Conservation (phyloP, 805 yeast species). For the Nakazawaea populi region DNA sequence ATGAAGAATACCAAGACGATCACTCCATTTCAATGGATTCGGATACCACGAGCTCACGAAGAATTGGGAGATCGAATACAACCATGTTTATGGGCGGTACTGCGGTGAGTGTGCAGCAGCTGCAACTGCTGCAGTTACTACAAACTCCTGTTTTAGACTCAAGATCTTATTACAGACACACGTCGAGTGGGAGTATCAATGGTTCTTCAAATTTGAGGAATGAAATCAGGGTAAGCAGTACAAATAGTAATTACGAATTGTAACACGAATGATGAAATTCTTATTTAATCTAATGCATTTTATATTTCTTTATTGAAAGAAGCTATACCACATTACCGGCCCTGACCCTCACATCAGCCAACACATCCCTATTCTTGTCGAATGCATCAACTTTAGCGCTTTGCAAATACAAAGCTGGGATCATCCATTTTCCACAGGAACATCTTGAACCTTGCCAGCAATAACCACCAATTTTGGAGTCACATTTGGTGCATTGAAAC, state of each 20-base stretch:
- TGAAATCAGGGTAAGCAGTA: constrained; percentile 8
- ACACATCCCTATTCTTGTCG: constrained; percentile 13
- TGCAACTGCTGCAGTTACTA: background rate
- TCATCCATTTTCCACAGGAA: constrained; percentile 93
- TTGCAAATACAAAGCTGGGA: constrained; percentile 83
- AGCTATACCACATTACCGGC: constrained; percentile 3
- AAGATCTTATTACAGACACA: constrained; percentile 1
- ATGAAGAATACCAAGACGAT: constrained; percentile 29
- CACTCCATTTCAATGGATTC: constrained; percentile 23
- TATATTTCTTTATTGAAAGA: too few species aligned
- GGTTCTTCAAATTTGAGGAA: constrained; percentile 2
- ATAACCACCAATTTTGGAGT: constrained; percentile 82
- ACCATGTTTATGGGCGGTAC: background rate
- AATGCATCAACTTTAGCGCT: constrained; percentile 75
- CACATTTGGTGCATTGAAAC: constrained; percentile 79
- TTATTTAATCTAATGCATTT: background rate
- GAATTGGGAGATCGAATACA: background rate
- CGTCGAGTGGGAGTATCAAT: background rate
- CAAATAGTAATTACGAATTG: constrained; percentile 1
- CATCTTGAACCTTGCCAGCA: constrained; percentile 94
- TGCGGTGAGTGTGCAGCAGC: too few species aligned
- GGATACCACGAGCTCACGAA: background rate
- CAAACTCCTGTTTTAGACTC: background rate
- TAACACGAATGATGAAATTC: background rate
- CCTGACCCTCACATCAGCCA: constrained; percentile 11